Evolutionary conservation across 2,329 filamentous ascomycete species (phyloP).

Genomic region (Fusarium sacchari): DNA sequence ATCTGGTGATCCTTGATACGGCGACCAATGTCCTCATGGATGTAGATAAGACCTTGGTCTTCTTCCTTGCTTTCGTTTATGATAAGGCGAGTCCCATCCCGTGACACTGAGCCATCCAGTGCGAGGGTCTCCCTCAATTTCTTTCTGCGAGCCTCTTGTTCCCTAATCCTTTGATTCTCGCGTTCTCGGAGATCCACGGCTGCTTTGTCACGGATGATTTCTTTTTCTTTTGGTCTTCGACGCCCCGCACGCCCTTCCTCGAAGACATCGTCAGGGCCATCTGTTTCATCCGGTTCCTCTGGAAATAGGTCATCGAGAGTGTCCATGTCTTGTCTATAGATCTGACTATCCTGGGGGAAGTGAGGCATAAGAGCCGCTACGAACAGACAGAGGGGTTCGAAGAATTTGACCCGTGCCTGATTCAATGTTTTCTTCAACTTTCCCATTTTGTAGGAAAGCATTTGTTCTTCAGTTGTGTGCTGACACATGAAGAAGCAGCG

Average conservation of each 20-base stretch:
- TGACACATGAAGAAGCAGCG: conserved; percentile 45
- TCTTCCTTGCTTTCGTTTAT: conserved; percentile 74
- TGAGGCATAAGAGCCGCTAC: conserved; percentile 37
- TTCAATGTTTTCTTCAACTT: conserved; percentile 34
- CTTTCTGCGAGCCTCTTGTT: conserved; percentile 63
- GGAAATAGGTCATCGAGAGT: conserved; percentile 31
- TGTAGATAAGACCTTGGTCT: conserved; percentile 68
- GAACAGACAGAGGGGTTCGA: conserved; percentile 43
- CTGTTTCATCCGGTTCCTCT: conserved; percentile 5
- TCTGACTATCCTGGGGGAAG: conserved; percentile 49
- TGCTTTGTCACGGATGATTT: conserved; percentile 50
- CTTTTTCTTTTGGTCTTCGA: conserved; percentile 47
- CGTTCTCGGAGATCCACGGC: conserved; percentile 64
- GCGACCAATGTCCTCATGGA: conserved; percentile 70
- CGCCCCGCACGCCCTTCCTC: conserved; percentile 31
- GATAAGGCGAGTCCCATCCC: conserved; percentile 63
- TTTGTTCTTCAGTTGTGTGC: conserved; percentile 30
- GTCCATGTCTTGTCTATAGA: conserved; percentile 41
- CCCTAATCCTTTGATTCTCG: conserved; percentile 62
- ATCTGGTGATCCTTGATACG: conserved; percentile 84
- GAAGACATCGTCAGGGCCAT: conserved; percentile 14
- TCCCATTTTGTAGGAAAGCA: conserved; percentile 26
- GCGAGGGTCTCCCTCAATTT: conserved; percentile 59
- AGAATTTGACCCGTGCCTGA: conserved; percentile 16
- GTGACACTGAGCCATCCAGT: conserved; percentile 54